phyloP scores from a whole-genome alignment of 768 basidiomycete genomes.

The Kwoniella bestiolae region DNA sequence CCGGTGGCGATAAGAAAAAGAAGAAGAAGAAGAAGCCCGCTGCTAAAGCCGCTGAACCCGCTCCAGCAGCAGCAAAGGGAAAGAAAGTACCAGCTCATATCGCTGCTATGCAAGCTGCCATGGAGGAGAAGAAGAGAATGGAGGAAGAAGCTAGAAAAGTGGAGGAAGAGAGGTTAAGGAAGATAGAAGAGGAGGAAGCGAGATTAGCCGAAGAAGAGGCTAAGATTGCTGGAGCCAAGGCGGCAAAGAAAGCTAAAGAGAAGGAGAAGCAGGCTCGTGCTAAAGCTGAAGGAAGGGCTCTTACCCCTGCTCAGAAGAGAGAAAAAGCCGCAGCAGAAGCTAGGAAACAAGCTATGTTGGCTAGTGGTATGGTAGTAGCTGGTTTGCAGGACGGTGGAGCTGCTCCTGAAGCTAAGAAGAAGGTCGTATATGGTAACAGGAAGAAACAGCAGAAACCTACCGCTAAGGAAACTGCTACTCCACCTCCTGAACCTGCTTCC shows the following conservation, averaged over 20 bases:
- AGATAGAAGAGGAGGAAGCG: conserved; percentile 86
- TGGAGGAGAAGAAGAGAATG: conserved; percentile 86
- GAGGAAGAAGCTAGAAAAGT: conserved; percentile 78
- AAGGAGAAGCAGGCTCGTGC: conserved; percentile 74
- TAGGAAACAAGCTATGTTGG: conserved; percentile 84
- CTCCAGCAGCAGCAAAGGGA: conserved; percentile 64
- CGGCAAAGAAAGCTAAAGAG: conserved; percentile 62
- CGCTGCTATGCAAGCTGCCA: conserved; percentile 80
- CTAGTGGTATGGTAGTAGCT: conserved; percentile 84
- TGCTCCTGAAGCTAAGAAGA: conserved; percentile 35
- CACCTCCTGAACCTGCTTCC: conserved; percentile 42
- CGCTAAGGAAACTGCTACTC: conserved; percentile 27
- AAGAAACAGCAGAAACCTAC: conserved; percentile 63
- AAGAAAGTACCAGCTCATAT: conserved; percentile 64
- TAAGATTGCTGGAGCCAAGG: conserved; percentile 62
- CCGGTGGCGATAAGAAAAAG: conserved; percentile 74
- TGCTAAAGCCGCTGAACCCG: conserved; percentile 53
- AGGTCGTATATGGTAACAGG: conserved; percentile 78
- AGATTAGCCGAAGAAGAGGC: conserved; percentile 75
- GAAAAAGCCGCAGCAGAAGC: conserved; percentile 87
- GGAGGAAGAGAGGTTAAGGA: conserved; percentile 74
- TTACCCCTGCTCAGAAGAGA: conserved; percentile 98
- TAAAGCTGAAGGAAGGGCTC: conserved; percentile 88
- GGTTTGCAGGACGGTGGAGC: conserved; percentile 68
- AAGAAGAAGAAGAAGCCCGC: conserved; percentile 70